These are phyloP conservation scores for Aegilops sharonensis DNA, from an alignment of 176 grass and related monocot species.

Conservation along the genomic window DNA sequence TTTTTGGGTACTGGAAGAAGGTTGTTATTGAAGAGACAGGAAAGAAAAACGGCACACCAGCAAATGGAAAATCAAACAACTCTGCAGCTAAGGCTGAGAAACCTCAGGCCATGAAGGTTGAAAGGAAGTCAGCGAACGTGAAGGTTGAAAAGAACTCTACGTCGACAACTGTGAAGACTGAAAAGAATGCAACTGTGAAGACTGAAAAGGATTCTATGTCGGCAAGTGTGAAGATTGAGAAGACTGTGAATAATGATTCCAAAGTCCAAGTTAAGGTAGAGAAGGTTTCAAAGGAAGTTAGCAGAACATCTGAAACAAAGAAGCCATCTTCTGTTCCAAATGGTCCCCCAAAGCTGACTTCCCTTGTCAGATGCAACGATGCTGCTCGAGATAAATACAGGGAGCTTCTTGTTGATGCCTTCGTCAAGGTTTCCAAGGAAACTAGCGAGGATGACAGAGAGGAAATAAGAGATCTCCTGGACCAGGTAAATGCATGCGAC, in stretches of 20 bases:
- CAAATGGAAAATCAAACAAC: conserved; percentile 42
- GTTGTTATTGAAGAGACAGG: conserved; percentile 72
- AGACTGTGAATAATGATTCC: conserved; percentile 27
- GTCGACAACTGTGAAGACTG: conserved; percentile 25
- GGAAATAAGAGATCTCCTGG: conserved; percentile 63
- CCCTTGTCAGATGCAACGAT: conserved; percentile 73
- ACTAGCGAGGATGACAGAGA: conserved; percentile 60
- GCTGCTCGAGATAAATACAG: conserved; percentile 59
- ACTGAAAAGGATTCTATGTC: conserved; percentile 9
- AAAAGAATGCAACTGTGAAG: conserved; percentile 35
- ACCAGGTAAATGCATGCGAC: conserved; percentile 65
- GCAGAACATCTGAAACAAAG: conserved; percentile 29
- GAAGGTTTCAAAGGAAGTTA: conserved; percentile 34
- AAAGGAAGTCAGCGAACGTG: background rate
- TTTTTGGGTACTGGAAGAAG: conserved; percentile 80
- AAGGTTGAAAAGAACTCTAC: conserved; percentile 29
- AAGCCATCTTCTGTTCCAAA: conserved; percentile 39
- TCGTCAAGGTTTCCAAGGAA: conserved; percentile 64
- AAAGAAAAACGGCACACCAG: conserved; percentile 57
- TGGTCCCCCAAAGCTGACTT: conserved; percentile 48
- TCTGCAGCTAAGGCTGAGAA: conserved; percentile 33
- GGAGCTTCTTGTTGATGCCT: conserved; percentile 78
- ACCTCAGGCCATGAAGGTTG: conserved; percentile 30
- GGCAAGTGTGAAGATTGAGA: conserved; percentile 42
- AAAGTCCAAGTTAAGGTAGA: conserved; percentile 42